phyloP scores from a whole-genome alignment of 2,329 filamentous ascomycete genomes.

The Fusarium sp. region DNA sequence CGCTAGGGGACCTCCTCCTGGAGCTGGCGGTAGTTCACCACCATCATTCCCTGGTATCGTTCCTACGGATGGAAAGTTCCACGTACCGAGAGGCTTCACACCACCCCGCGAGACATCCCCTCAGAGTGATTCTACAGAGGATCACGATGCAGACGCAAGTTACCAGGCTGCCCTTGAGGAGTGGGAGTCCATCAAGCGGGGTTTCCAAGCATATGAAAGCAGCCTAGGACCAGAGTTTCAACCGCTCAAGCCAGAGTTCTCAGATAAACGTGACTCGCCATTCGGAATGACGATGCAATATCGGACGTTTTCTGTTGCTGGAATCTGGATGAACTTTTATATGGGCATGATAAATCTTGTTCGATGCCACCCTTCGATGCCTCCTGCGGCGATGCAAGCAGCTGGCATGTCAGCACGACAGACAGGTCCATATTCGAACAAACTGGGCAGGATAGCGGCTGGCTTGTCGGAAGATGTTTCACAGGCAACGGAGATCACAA shows the following conservation, averaged over 20 bases:
- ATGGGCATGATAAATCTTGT: constrained; percentile 86
- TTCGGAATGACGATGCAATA: constrained; percentile 87
- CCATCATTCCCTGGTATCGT: constrained; percentile 66
- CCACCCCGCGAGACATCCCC: constrained; percentile 58
- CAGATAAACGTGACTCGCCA: constrained; percentile 69
- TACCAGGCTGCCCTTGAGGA: constrained; percentile 78
- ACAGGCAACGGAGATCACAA: constrained; percentile 70
- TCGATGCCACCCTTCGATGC: constrained; percentile 87
- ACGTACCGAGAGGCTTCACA: constrained; percentile 64
- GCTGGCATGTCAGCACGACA: constrained; percentile 79
- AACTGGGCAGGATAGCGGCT: constrained; percentile 82
- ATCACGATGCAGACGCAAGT: constrained; percentile 68
- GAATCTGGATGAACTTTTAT: constrained; percentile 88
- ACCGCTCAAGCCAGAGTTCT: constrained; percentile 75
- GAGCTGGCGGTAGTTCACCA: constrained; percentile 45
- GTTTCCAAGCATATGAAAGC: constrained; percentile 73
- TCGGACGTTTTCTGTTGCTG: constrained; percentile 85
- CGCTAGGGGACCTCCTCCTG: constrained; percentile 43
- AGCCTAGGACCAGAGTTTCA: constrained; percentile 80
- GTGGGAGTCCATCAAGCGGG: constrained; percentile 78
- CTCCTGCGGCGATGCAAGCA: constrained; percentile 87
- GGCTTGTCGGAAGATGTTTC: constrained; percentile 70
- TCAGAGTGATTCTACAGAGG: constrained; percentile 55
- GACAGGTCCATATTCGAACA: constrained; percentile 75
- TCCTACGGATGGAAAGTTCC: constrained; percentile 60